Conservation (phyloP, 1,284 basidiomycete species). For the Tilletia indica region DNA sequence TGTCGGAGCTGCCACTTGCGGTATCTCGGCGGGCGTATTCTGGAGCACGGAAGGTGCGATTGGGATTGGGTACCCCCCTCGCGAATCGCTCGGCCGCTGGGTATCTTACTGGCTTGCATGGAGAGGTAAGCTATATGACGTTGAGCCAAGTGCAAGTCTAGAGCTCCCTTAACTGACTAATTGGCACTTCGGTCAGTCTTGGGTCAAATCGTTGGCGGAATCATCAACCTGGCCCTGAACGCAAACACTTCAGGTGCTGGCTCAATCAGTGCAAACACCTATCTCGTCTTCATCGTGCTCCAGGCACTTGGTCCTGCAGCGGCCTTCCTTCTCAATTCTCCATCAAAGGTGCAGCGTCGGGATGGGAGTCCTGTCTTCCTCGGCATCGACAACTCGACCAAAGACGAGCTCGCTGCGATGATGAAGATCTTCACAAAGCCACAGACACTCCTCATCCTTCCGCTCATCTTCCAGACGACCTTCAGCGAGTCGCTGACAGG, state of each 20-base stretch:
- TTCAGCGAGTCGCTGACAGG: conserved; percentile 49
- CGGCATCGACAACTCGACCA: conserved; percentile 38
- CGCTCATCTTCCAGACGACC: conserved; percentile 42
- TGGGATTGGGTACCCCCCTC: conserved; percentile 51
- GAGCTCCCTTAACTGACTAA: not conserved
- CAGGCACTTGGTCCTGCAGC: conserved; percentile 52
- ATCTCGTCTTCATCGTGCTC: conserved; percentile 57
- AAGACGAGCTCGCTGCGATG: conserved; percentile 46
- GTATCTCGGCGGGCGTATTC: conserved; percentile 53
- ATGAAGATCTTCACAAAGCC: conserved; percentile 32
- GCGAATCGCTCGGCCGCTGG: conserved; percentile 48
- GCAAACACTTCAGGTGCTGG: conserved; percentile 45
- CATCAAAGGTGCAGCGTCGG: conserved; percentile 54
- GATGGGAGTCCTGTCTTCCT: conserved; percentile 54
- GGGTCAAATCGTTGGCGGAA: conserved; percentile 53
- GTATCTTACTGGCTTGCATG: conserved; percentile 56
- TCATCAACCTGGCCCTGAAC: conserved; percentile 57
- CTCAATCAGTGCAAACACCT: conserved; percentile 53
- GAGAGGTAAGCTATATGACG: conserved; percentile 24
- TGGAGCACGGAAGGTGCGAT: conserved; percentile 53
- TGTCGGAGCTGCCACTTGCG: conserved; percentile 56
- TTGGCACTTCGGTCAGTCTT: conserved; percentile 26
- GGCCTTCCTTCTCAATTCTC: conserved; percentile 51
- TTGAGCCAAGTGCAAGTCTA: not conserved
- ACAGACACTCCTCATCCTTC: conserved; percentile 45